A percentile compares a stretch with the other conserved stretches of the same genome.
These are phyloP conservation scores for Paramecium tetraurelia DNA, from an alignment of 73 alveolate genomes.

Conservation along the genomic window DNA sequence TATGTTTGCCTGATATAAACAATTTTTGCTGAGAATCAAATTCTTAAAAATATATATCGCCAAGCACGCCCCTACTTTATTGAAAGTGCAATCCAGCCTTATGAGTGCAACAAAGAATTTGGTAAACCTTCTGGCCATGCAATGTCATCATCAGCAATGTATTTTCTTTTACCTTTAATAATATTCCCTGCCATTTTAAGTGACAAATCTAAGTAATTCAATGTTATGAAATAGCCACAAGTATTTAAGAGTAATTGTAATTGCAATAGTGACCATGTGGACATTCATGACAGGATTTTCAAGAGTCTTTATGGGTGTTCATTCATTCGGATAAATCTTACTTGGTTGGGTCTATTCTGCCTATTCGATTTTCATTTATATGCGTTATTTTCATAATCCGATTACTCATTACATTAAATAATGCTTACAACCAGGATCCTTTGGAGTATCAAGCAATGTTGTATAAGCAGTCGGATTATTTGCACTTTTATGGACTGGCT, in stretches of 20 bases:
- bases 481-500: not conserved
- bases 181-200: not conserved
- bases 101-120: conserved; percentile 45
- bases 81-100: not conserved
- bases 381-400: not conserved
- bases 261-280: not conserved
- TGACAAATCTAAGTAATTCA: not conserved
- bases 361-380: not conserved
- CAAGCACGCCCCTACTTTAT: conserved; percentile 45
- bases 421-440: not conserved
- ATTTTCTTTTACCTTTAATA: not conserved
- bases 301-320: conserved; percentile 56
- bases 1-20: not conserved
- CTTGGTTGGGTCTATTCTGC: conserved; percentile 48
- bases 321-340: conserved; percentile 36
- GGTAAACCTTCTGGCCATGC: conserved; percentile 69
- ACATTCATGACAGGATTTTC: conserved; percentile 40
- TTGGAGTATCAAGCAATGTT: not conserved
- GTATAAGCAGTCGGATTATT: not conserved
- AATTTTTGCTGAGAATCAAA: not conserved
- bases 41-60: conserved; percentile 29
- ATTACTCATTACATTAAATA: not conserved
- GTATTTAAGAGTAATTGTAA: not conserved
- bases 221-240: not conserved
- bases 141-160: conserved; percentile 31